Base-by-base conservation (phyloP, 805 yeast species). In the Candida insectalens region DNA sequence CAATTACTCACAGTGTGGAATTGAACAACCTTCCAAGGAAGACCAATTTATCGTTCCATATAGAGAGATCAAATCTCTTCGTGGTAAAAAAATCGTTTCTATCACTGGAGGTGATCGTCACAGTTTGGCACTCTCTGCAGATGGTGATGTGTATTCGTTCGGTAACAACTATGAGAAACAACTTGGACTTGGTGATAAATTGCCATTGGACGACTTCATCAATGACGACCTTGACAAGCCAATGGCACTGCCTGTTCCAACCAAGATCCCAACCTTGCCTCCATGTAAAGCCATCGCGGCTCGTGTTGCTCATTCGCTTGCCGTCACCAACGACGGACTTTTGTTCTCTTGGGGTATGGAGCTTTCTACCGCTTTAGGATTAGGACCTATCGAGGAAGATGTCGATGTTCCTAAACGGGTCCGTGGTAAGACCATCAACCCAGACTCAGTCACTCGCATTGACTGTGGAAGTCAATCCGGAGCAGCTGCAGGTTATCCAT, bases 81-180 rank as follows among this genome's bases (percentile, higher is more conserved):
- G 73, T 4, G 77, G 65, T 18, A 71, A 76, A 44, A 59, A 67
- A 8, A 71, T 82, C 32, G 65, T 63, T 19, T 63, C 64, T 43
- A 74, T 92, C 34, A 79, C 83, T 7, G 96, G 94, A 15, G 99
- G 99, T 40, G 96, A 89, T 53, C 98, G 92, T 55, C 97, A 92
- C 51, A 71, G 95, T 7, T 51, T 89, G 35, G 87, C 95, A 0
- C 59, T 92, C 33, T 64, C 84, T 2, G 59, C 65, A 22, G 69
- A 65, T 19, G 96, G 97, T 25, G 75, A 78, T 1, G 69, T 92
- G 9, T 83, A 74, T 46, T 62, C 83, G 0, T 89, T 88, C 68
- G 99, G 99, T 21, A 77, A 96, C 59, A 73, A 76, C 47, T 96
- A 92, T 56, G 87, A 87, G 88, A 82, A 73, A 54, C 97, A 92